Base-by-base conservation (phyloP, 148 eudicot species). In the Linanthus parryae region DNA sequence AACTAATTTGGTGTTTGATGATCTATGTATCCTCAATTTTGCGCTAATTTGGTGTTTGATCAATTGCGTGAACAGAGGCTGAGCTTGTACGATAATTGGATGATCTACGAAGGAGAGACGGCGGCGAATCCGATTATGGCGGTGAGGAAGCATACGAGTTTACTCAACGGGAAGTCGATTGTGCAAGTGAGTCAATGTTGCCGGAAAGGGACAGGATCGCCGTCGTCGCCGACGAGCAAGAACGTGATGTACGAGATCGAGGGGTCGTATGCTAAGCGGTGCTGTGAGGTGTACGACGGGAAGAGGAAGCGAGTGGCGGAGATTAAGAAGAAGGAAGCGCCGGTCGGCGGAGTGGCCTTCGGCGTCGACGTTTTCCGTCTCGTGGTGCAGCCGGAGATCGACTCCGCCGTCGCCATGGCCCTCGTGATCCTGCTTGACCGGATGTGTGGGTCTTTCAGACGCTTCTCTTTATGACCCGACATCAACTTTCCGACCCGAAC, bases 371-470 rank as follows among this genome's bases (percentile, higher is more conserved):
- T 86, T 2, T 86, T 86, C 52, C 66, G 55, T 27, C 79, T 86
- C n/a, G 15, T 67, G 29, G 28, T 65, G 10, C 57, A 64, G 40
- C 77, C 82, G 0, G 69, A 63, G 18, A 65, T 82, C 23, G 82
- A 74, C 26, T n/a, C 78, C 0, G 29, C 75, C 2, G 28, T 68
- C 5, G 90, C 86, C 23, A 86, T 86, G 95, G 77, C 76, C 19
- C 18, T 86, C 0, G 90, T 86, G 11, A 73, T 86, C 38, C 54
- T 86, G 2, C 79, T 86, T 2, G 95, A 86, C 19, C 83, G 73
- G 65, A 86, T 82, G 86, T 86, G 69, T 57, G 79, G 81, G 40
- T 77, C 79, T 4, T 63, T 40, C 0, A 51, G 21, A 31, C 40
- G 39, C 14, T 21, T 51, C 20, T 15, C 4, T 31, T 51, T 5